Percentiles rank a stretch among this genome's conserved stretches.
phyloP scores from a whole-genome alignment of 805 yeast genomes.

The Jamesozyma rosinii region DNA sequence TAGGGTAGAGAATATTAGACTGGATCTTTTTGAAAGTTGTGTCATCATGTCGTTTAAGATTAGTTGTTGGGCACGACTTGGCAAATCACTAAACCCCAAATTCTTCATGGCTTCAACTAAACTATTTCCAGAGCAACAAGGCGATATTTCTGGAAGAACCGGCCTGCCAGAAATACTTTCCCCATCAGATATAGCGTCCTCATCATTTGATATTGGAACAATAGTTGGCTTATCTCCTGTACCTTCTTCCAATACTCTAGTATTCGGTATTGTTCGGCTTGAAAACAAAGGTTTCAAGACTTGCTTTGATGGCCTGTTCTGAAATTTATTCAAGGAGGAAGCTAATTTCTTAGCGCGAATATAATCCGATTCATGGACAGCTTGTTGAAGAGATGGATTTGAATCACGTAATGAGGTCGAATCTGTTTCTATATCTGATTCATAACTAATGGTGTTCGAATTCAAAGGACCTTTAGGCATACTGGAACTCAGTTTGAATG shows the following conservation, averaged over 20 bases:
- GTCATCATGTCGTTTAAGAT: slow-evolving; percentile 81
- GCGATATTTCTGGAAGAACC: slow-evolving; percentile 23
- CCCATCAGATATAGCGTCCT: slow-evolving; percentile 1
- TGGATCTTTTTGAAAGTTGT: slow-evolving; percentile 49
- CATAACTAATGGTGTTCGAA: slow-evolving; percentile 24
- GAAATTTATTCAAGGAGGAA: background rate
- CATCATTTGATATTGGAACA: slow-evolving; percentile 38
- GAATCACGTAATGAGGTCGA: slow-evolving; percentile 11
- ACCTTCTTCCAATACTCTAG: slow-evolving; percentile 58
- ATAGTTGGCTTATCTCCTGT: slow-evolving; percentile 61
- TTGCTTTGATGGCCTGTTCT: slow-evolving; percentile 5
- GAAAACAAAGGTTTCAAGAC: slow-evolving; percentile 50
- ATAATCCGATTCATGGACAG: slow-evolving; percentile 6
- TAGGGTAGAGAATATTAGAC: slow-evolving; percentile 75
- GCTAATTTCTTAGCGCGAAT: slow-evolving; percentile 1
- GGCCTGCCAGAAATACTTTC: slow-evolving; percentile 6
- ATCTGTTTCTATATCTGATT: slow-evolving; percentile 28
- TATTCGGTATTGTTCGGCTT: slow-evolving; percentile 62
- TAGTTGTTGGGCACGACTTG: slow-evolving; percentile 84
- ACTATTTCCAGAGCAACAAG: slow-evolving; percentile 27
- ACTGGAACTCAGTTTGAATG: slow-evolving; percentile 66
- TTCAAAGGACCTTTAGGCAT: slow-evolving; percentile 31
- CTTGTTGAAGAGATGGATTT: slow-evolving; percentile 8
- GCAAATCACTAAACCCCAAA: slow-evolving; percentile 70
- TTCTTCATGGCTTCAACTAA: slow-evolving; percentile 32